Percentiles rank a stretch among this genome's conserved stretches.
phyloP scores from a whole-genome alignment of 2,329 filamentous ascomycete genomes.

The Mariannaea elegans region DNA sequence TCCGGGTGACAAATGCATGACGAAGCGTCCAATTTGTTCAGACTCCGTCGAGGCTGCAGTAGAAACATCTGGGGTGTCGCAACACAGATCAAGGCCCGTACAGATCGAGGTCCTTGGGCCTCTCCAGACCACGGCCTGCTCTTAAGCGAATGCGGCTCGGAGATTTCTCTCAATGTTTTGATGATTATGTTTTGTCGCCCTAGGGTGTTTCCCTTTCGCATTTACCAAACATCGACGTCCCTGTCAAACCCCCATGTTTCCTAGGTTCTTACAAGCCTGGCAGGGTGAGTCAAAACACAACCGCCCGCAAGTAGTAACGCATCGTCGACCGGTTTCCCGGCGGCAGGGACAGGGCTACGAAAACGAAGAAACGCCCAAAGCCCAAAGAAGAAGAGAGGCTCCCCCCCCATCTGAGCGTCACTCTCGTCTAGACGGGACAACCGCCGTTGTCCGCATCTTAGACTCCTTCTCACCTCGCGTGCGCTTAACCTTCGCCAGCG shows the following conservation, averaged over 20 bases:
- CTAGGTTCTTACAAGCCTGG: constrained; percentile 4
- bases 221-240: not conserved
- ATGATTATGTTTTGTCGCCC: constrained; percentile 9
- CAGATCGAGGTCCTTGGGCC: constrained; percentile 29
- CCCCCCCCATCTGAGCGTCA: constrained; percentile 14
- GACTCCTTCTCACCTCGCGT: constrained; percentile 17
- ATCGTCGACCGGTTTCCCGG: constrained; percentile 23
- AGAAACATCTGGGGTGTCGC: constrained; percentile 31
- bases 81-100: constrained; percentile 26
- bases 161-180: constrained; percentile 39
- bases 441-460: constrained; percentile 11
- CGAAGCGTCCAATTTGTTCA: constrained; percentile 24
- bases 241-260: constrained; percentile 8
- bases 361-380: constrained; percentile 7
- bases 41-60: constrained; percentile 24
- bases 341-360: constrained; percentile 19
- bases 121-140: constrained; percentile 28
- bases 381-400: not conserved
- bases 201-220: not conserved
- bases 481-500: constrained; percentile 17
- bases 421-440: constrained; percentile 8
- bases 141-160: constrained; percentile 38
- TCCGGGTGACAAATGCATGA: constrained; percentile 39
- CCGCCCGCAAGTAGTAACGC: constrained; percentile 17
- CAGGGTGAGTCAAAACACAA: constrained; percentile 24